Conservation (phyloP, 75 land plant genomes). For the Selaginella moellendorffii region DNA sequence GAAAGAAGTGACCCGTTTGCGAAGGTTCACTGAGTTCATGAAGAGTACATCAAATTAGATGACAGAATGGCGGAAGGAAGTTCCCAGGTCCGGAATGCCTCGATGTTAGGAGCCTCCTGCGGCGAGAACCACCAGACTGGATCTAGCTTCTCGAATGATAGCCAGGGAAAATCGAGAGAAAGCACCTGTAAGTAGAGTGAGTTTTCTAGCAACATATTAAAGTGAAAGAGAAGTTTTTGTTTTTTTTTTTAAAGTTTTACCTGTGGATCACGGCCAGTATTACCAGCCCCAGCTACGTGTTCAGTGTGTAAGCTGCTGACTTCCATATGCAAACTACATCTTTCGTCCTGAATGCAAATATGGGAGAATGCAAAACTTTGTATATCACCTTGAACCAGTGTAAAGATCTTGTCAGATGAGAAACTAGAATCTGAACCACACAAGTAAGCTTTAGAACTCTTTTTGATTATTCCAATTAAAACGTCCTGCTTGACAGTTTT, state of each 20-base stretch:
- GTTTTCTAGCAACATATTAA: background rate
- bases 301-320: slow-evolving; percentile 24
- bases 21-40: slow-evolving; percentile 14
- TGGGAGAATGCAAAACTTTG: too few relatives aligned
- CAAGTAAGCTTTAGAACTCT: too few relatives aligned
- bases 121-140: slow-evolving; percentile 31
- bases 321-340: slow-evolving; percentile 9
- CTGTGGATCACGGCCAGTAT: slow-evolving; percentile 26
- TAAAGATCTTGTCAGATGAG: slow-evolving; percentile 22
- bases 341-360: background rate
- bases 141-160: slow-evolving; percentile 16
- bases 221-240: background rate
- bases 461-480: slow-evolving; percentile 3
- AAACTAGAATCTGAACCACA: slow-evolving; percentile 17
- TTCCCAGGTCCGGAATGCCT: slow-evolving; percentile 18
- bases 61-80: slow-evolving; percentile 5
- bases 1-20: slow-evolving; percentile 24
- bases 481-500: slow-evolving; percentile 13
- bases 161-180: slow-evolving; percentile 29
- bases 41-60: too few relatives aligned
- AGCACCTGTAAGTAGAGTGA: slow-evolving; percentile 18
- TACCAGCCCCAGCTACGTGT: slow-evolving; percentile 22
- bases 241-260: too few relatives aligned
- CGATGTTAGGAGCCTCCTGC: slow-evolving; percentile 15
- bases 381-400: slow-evolving; percentile 13